Conservation (phyloP, 805 yeast genomes). For the Ogataea trehalophila region DNA sequence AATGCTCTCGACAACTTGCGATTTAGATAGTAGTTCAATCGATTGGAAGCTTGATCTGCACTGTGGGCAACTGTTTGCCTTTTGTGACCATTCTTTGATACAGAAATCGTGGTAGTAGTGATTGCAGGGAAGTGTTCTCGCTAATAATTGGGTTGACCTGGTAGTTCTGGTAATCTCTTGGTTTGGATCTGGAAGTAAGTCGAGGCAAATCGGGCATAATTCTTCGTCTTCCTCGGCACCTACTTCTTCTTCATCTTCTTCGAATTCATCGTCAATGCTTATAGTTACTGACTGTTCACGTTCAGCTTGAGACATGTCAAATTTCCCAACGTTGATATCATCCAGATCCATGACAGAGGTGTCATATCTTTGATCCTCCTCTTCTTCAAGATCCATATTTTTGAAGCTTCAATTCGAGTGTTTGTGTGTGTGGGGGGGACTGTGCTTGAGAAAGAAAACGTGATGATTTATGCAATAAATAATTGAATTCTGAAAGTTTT, state of each 20-base stretch:
- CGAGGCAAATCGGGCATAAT: constrained; percentile 31
- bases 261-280: neutral
- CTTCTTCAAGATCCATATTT: too few relatives aligned
- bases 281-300: too few relatives aligned
- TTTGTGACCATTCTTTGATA: constrained; percentile 31
- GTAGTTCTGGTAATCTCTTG: constrained; percentile 15
- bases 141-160: constrained; percentile 21
- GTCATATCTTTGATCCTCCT: too few relatives aligned
- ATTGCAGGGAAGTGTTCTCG: constrained; percentile 29
- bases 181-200: constrained; percentile 17
- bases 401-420: too few relatives aligned
- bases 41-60: constrained; percentile 25
- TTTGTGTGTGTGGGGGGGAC: too few relatives aligned
- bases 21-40: constrained; percentile 17
- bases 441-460: too few relatives aligned
- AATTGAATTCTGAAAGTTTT: too few relatives aligned
- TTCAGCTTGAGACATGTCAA: too few relatives aligned
- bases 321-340: too few relatives aligned
- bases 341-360: too few relatives aligned
- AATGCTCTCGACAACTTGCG: constrained; percentile 13
- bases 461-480: too few relatives aligned
- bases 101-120: constrained; percentile 34
- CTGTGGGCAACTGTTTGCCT: constrained; percentile 34
- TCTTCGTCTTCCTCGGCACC: constrained; percentile 4
- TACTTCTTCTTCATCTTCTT: neutral